Evolutionary conservation across 768 basidiomycete genomes (phyloP).

Genomic region (Termitomyces sp.): DNA sequence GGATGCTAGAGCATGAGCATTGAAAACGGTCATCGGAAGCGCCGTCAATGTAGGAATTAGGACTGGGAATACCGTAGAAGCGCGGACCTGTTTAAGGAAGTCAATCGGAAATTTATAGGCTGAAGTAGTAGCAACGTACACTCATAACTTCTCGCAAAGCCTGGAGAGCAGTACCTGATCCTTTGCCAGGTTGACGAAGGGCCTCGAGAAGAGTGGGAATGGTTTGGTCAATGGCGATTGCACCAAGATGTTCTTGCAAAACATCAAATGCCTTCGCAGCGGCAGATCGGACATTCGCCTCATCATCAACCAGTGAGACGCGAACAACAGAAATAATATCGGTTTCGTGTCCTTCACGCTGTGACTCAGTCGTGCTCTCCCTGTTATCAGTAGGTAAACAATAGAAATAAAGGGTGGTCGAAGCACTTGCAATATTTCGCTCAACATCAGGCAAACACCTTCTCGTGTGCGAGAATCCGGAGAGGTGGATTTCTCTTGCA

Average conservation of each 20-base stretch:
- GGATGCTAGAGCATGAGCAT: slow-evolving; percentile 84
- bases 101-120: background rate
- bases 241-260: slow-evolving; percentile 88
- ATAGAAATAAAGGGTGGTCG: background rate
- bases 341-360: slow-evolving; percentile 84
- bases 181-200: slow-evolving; percentile 85
- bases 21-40: slow-evolving; percentile 91
- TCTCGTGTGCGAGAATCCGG: slow-evolving; percentile 62
- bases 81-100: slow-evolving; percentile 62
- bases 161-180: slow-evolving; percentile 92
- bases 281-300: slow-evolving; percentile 78
- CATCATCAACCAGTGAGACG: slow-evolving; percentile 81
- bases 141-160: slow-evolving; percentile 93
- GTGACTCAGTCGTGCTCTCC: slow-evolving; percentile 76
- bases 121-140: slow-evolving; percentile 39
- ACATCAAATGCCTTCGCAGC: slow-evolving; percentile 88
- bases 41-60: slow-evolving; percentile 90
- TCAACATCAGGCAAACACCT: slow-evolving; percentile 84
- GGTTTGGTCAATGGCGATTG: slow-evolving; percentile 91
- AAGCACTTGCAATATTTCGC: slow-evolving; percentile 74
- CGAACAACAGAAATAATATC: slow-evolving; percentile 86
- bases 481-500: slow-evolving; percentile 63
- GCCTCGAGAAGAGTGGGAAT: slow-evolving; percentile 94
- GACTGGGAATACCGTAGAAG: slow-evolving; percentile 94
- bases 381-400: slow-evolving; percentile 29